Percentiles rank a stretch among this genome's conserved stretches.
These are phyloP conservation scores for Brassica balearica DNA, from an alignment of 441 rosid genomes.

Conservation along the genomic window DNA sequence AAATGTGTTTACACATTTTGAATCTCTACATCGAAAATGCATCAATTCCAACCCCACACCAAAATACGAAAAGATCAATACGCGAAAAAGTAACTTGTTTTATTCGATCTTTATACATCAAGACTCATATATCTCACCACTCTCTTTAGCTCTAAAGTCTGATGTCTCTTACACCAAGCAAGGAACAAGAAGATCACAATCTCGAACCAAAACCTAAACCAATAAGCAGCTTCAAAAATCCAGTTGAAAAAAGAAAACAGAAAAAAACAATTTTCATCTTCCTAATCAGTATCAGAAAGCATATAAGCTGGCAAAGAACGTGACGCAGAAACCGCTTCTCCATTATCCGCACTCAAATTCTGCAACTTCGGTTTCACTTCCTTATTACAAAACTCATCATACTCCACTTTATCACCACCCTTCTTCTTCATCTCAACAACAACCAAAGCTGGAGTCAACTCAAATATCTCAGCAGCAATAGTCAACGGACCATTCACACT, in stretches of 20 bases:
- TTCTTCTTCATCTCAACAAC: constrained; percentile 91
- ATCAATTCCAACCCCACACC: neutral
- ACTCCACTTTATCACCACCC: constrained; percentile 83
- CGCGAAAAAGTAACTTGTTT: constrained; percentile 19
- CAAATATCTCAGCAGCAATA: constrained; percentile 87
- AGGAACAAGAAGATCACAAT: constrained; percentile 40
- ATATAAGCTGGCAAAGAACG: constrained; percentile 38
- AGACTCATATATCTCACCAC: constrained; percentile 23
- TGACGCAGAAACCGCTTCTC: constrained; percentile 41
- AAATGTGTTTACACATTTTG: neutral
- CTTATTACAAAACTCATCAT: constrained; percentile 71
- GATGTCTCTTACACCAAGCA: constrained; percentile 26
- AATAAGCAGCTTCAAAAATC: constrained; percentile 5
- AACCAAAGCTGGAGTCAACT: constrained; percentile 76
- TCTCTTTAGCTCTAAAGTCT: constrained; percentile 26
- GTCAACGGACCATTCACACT: constrained; percentile 73
- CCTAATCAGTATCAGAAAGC: constrained; percentile 82
- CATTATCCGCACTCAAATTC: constrained; percentile 59
- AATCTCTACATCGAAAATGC: neutral
- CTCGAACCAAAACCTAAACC: constrained; percentile 33
- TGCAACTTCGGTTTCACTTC: constrained; percentile 79
- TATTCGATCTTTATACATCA: constrained; percentile 31
- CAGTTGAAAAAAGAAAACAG: neutral
- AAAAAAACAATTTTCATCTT: constrained; percentile 2
- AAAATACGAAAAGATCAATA: neutral